Evolutionary conservation across 441 rosid genomes (phyloP).

Genomic region (Manihot esculenta): DNA sequence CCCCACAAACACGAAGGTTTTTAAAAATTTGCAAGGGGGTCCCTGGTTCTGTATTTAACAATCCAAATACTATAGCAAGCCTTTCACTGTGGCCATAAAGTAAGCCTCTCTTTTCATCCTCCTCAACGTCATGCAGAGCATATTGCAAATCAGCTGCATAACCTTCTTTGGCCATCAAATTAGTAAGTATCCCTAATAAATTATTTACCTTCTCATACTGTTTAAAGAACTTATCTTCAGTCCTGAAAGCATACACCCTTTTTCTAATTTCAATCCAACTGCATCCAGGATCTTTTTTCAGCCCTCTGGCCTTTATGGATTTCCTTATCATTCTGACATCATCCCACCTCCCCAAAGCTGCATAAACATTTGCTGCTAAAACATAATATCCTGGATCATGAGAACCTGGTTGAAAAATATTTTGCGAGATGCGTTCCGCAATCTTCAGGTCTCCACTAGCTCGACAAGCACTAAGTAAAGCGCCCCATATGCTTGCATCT

Average conservation of each 20-base stretch:
- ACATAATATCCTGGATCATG: constrained; percentile 56
- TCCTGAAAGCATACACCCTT: constrained; percentile 43
- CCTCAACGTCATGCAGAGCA: constrained; percentile 58
- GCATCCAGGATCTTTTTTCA: constrained; percentile 59
- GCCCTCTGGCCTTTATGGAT: constrained; percentile 44
- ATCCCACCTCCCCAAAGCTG: constrained; percentile 59
- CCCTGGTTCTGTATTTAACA: constrained; percentile 58
- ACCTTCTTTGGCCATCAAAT: constrained; percentile 57
- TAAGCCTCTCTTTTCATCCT: constrained; percentile 59
- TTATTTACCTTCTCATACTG: constrained; percentile 49
- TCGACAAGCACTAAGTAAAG: constrained; percentile 77
- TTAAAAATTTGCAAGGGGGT: constrained; percentile 62
- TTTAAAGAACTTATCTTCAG: constrained; percentile 45
- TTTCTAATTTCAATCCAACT: constrained; percentile 63
- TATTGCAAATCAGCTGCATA: constrained; percentile 51
- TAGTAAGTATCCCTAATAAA: constrained; percentile 39
- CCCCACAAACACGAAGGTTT: constrained; percentile 74
- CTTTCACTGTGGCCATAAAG: constrained; percentile 72
- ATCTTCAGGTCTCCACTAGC: constrained; percentile 41
- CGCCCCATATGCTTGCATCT: constrained; percentile 70
- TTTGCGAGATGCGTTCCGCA: constrained; percentile 47
- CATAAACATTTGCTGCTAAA: constrained; percentile 58
- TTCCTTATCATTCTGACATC: constrained; percentile 52
- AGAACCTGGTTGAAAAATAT: constrained; percentile 45
- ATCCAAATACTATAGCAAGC: constrained; percentile 69